Evolutionary conservation across 345 rosid species (phyloP).

Genomic region (Balakata baccata): DNA sequence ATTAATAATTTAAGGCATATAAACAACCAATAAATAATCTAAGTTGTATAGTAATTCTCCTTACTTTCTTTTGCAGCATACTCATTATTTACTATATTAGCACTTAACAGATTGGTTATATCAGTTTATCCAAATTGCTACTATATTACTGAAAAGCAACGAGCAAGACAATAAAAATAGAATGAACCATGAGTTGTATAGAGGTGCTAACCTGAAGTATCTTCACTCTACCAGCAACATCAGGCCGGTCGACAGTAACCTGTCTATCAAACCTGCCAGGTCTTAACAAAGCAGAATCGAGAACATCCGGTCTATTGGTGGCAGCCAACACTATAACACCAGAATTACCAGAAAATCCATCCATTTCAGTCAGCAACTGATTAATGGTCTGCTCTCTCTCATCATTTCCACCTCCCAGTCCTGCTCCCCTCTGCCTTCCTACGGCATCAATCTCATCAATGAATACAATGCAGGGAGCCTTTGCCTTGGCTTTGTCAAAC

Average conservation of each 20-base stretch:
- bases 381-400: constrained; percentile 91
- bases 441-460: constrained; percentile 94
- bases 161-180: background rate
- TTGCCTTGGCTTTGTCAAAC: constrained; percentile 79
- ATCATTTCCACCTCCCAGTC: constrained; percentile 89
- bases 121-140: background rate
- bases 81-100: background rate
- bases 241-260: constrained; percentile 88
- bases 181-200: background rate
- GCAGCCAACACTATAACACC: constrained; percentile 95
- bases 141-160: background rate
- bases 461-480: constrained; percentile 79
- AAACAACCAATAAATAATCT: background rate
- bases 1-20: no score
- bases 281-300: constrained; percentile 72
- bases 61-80: background rate
- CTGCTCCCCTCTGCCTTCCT: constrained; percentile 94
- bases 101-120: background rate
- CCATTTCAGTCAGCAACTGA: constrained; percentile 88
- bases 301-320: constrained; percentile 81
- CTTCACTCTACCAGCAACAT: constrained; percentile 87
- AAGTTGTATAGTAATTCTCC: background rate
- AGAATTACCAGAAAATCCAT: constrained; percentile 79
- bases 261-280: constrained; percentile 91
- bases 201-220: constrained; percentile 68